Base-by-base conservation (phyloP, 805 yeast genomes). In the Suhomyces faveliae region DNA sequence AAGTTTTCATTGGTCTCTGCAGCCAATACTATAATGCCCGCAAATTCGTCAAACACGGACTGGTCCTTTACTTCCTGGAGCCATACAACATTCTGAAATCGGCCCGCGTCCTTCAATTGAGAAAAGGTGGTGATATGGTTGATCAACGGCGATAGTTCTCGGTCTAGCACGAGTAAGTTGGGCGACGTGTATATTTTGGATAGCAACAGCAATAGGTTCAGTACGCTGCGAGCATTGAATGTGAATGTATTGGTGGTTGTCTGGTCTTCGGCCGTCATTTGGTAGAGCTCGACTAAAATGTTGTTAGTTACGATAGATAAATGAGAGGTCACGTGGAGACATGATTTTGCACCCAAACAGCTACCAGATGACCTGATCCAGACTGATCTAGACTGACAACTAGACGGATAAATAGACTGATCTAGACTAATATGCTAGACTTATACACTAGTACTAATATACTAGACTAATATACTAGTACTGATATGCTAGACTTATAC, bases 91-190 rank as follows among this genome's bases (percentile, higher is more conserved):
- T 53, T 50, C 23, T 21, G 50, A 42, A 85, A 77, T 45, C 81
- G 67, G 3, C 77, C 83, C 33, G 65, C 69, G 33, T 70, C 69
- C 55, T 79, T 79, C 24, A 85, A 68, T 6, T 63, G 59, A 46
- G 79, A 74, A 60, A 83, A 84, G 9, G 85, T 79, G 10, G 83
- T 76, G 29, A 84, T 64, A 30, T 68, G 68, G 58, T 85, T 80
- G 47, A 85, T 63, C 10, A 77, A 58, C 0, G 77, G 66, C 2
- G 85, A 71, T 33, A 84, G 58, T 3, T 63, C 57, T 25, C 68
- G 67, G 50, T 84, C 85, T 27, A 82, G 61, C 12, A 76, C 45
- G 17, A 62, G 56, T 24, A 62, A 51, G 40, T 57, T 60, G 46
- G 60, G 59, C 11, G 53, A 44, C 9, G 70, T 57, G 43, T 55